These are phyloP conservation scores for Phalaenopsis aphrodite DNA, from an alignment of 106 monocot species.

Conservation along the genomic window DNA sequence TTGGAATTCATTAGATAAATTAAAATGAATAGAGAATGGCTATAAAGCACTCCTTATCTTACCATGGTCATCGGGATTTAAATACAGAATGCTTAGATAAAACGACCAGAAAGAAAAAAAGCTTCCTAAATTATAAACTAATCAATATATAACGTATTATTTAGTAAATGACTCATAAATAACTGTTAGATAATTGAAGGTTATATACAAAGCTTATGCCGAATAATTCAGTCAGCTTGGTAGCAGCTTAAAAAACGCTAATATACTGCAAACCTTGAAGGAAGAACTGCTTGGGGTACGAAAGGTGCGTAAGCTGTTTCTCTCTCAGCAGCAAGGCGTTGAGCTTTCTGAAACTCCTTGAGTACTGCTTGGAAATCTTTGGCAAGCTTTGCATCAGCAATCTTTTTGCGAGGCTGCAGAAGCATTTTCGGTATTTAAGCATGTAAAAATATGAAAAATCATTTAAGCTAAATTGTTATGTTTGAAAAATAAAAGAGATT, in stretches of 20 bases:
- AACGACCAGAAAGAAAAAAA: no score
- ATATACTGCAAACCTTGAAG: slow-evolving; percentile 42
- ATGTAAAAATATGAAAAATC: background rate
- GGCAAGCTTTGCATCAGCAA: slow-evolving; percentile 88
- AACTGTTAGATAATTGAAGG: no score
- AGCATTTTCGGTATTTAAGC: background rate
- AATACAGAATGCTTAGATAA: background rate
- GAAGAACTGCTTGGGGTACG: slow-evolving; percentile 57
- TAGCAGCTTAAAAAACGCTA: background rate
- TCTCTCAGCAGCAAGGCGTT: slow-evolving; percentile 67
- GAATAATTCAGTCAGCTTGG: no score
- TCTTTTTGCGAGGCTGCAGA: slow-evolving; percentile 69
- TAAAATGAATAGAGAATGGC: background rate
- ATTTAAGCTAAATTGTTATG: background rate
- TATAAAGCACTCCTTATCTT: background rate
- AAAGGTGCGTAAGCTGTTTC: slow-evolving; percentile 84
- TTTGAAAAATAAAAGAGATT: background rate
- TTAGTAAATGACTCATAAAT: no score
- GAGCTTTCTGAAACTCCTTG: slow-evolving; percentile 82
- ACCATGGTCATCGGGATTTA: background rate
- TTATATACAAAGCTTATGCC: no score
- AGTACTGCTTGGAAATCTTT: slow-evolving; percentile 88
- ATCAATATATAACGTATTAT: no score
- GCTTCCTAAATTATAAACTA: no score
- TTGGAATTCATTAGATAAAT: background rate